Base-by-base conservation (phyloP, 352 stramenopile genomes). In the Pythium periplocum region DNA sequence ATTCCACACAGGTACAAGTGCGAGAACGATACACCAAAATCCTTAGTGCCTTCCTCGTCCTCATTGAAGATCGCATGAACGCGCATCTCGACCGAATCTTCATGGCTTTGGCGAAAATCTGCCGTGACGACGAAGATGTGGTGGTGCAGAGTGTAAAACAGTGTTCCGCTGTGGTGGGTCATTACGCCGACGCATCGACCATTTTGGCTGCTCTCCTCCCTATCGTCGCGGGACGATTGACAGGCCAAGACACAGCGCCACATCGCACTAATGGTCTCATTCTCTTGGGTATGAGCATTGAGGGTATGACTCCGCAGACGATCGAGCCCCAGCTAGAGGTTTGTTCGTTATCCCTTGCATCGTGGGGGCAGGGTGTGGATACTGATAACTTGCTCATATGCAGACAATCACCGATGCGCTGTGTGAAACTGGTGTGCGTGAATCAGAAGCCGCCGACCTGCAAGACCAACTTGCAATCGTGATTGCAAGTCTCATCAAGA, bases 261-360 rank as follows among this genome's bases (percentile, higher is more conserved):
- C 78, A 94, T 56, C 79, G 83, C 35, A 91, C 71, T 17, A 90
- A 90, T 51, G 83, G 81, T 2, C 59, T 94, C 33, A 83, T 90
- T 40, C 47, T 94, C 30, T 59, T 94, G 30, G 64, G 73, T 35
- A 90, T 94, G 81, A 90, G 75, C 48, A 81, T 94, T 39, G 76
- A 81, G 62, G 83, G 83, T 49, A 94, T 94, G 81, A 69, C 71
- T 10, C 39, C 63, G 7, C 63, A 71, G 12, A 88, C 69, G 6
- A 87, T 90, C 34, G 63, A 61, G 32, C 55, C 66, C 40, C 75
- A 93, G 51, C 48, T 93, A 38, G 71, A 86, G 55, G 73, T 26
- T 26, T 26, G 17, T 26, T 26, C 17, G 17, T 26, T 26, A 26
- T 26, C 0, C 17, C 17, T 26, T 26, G 17, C 17, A 26, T 26